phyloP scores from a whole-genome alignment of 106 monocot genomes.

The Posidonia australis region DNA sequence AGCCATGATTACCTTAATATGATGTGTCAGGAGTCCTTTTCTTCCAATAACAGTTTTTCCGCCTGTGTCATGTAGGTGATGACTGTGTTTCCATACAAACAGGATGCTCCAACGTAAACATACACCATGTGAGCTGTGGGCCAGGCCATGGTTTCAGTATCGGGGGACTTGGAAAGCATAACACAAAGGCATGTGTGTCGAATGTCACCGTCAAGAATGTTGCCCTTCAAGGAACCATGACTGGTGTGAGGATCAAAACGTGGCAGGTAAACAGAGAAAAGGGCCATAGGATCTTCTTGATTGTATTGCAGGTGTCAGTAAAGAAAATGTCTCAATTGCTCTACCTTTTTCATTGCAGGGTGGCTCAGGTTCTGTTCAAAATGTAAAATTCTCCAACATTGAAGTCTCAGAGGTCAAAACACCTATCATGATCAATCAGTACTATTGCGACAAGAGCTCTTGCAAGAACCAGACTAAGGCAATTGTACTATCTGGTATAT shows the following conservation, averaged over 20 bases:
- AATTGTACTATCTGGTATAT: constrained; percentile 34
- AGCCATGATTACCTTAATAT: not conserved
- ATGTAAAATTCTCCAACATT: constrained; percentile 69
- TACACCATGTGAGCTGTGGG: constrained; percentile 43
- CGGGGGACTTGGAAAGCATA: constrained; percentile 34
- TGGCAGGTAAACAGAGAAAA: constrained; percentile 38
- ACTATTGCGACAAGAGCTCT: constrained; percentile 56
- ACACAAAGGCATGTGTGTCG: constrained; percentile 30
- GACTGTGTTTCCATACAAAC: constrained; percentile 55
- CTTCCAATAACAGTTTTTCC: not conserved
- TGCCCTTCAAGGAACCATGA: constrained; percentile 17
- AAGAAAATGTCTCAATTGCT: too few species aligned
- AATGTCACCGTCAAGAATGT: constrained; percentile 29
- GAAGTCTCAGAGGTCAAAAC: constrained; percentile 71
- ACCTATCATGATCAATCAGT: constrained; percentile 84
- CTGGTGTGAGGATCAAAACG: constrained; percentile 47
- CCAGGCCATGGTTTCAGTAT: constrained; percentile 58
- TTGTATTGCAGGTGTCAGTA: not conserved
- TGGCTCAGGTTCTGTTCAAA: constrained; percentile 66
- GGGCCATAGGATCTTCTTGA: not conserved
- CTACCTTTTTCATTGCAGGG: constrained; percentile 36
- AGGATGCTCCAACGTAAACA: constrained; percentile 28
- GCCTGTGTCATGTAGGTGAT: constrained; percentile 16
- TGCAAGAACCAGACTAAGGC: constrained; percentile 46
- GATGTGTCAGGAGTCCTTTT: not conserved